Conservation (phyloP, 2,329 filamentous ascomycete genomes). For the Pseudogymnoascus sp. region DNA sequence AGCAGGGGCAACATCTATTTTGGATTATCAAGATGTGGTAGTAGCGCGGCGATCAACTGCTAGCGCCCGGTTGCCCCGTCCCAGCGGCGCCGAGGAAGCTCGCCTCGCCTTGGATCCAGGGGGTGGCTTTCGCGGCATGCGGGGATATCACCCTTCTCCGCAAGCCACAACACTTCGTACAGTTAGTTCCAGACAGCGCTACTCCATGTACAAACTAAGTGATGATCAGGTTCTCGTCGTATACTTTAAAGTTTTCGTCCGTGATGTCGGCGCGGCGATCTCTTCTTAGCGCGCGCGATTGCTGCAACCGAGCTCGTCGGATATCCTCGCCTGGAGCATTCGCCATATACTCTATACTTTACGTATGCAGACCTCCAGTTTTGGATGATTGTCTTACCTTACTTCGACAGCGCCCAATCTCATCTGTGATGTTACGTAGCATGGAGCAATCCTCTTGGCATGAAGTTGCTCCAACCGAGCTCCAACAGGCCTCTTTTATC, state of each 20-base stretch:
- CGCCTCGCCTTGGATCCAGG: neutral
- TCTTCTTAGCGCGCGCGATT: conserved; percentile 4
- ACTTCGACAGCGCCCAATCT: neutral
- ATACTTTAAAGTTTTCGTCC: conserved; percentile 8
- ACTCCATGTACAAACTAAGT: neutral
- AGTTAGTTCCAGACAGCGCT: neutral
- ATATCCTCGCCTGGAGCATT: neutral
- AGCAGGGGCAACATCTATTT: conserved; percentile 4
- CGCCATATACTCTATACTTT: neutral
- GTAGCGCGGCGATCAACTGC: neutral
- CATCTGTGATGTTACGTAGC: neutral
- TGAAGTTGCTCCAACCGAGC: neutral
- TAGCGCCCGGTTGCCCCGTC: neutral
- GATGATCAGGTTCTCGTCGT: neutral
- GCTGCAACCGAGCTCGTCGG: neutral
- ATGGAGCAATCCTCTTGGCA: neutral
- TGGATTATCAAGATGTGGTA: neutral
- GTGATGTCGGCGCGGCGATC: neutral
- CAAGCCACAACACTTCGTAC: neutral
- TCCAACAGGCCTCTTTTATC: neutral
- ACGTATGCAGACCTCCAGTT: neutral
- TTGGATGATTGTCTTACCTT: neutral
- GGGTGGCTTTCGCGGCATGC: neutral
- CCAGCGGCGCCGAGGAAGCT: neutral
- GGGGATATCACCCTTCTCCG: neutral